A percentile compares a stretch with the other conserved stretches of the same genome.
Conservation (phyloP, 2,329 filamentous ascomycete species). For the Phaeophleospora eucalypticola region DNA sequence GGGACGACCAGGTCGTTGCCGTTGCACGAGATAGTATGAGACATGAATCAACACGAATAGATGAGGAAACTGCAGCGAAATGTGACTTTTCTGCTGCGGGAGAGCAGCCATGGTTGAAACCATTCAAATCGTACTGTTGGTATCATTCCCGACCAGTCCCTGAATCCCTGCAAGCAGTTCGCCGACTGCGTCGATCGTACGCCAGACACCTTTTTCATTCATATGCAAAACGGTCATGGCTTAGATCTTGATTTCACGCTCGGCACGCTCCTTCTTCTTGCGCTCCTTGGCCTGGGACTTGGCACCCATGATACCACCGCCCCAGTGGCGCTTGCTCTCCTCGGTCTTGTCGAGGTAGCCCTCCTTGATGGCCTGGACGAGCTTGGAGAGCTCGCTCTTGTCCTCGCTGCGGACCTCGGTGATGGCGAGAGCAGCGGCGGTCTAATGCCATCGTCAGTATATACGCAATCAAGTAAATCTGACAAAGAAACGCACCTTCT, state of each 20-base stretch:
- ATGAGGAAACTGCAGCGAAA: background rate
- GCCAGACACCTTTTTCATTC: constrained; percentile 19
- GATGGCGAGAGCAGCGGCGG: constrained; percentile 88
- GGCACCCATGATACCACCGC: constrained; percentile 97
- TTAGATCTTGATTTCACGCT: constrained; percentile 97
- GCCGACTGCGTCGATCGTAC: constrained; percentile 18
- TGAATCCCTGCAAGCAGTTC: constrained; percentile 19
- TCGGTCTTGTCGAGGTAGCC: constrained; percentile 96
- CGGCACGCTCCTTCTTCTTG: constrained; percentile 93
- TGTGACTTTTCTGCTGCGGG: constrained; percentile 16
- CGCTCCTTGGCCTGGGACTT: constrained; percentile 76
- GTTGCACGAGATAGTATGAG: no score
- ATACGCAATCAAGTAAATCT: background rate
- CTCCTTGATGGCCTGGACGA: constrained; percentile 94
- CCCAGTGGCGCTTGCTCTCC: constrained; percentile 88
- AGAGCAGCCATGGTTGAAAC: constrained; percentile 21
- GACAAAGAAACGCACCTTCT: constrained; percentile 68
- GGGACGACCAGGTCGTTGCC: no score
- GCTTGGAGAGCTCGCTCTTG: constrained; percentile 96
- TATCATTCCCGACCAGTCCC: constrained; percentile 19
- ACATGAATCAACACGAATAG: no score
- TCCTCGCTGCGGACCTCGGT: constrained; percentile 98
- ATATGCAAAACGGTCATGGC: constrained; percentile 9
- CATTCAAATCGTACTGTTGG: constrained; percentile 17
- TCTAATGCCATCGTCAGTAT: constrained; percentile 54